Percentiles rank a stretch among this genome's conserved stretches.
phyloP scores from a whole-genome alignment of 2,329 filamentous ascomycete genomes.

The Juglanconis oblonga region DNA sequence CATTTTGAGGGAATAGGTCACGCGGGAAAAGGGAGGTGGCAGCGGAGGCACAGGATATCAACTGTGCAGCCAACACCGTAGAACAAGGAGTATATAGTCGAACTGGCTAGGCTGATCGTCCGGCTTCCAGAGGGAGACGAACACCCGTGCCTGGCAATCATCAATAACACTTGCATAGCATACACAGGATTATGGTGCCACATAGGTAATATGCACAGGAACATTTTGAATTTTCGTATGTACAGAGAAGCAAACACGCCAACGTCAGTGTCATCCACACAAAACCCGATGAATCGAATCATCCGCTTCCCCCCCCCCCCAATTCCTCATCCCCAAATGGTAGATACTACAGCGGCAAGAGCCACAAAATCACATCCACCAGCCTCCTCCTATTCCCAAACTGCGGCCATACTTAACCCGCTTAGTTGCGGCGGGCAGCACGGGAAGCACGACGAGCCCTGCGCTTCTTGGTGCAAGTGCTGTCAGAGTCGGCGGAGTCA shows the following conservation, averaged over 20 bases:
- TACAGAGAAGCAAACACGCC: conserved; percentile 5
- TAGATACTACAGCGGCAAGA: no score
- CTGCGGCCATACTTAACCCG: not conserved
- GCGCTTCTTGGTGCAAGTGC: conserved; percentile 10
- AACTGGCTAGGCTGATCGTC: no score
- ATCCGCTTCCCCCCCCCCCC: not conserved
- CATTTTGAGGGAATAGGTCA: no score
- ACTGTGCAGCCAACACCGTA: no score
- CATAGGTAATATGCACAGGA: not conserved
- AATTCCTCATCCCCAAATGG: not conserved
- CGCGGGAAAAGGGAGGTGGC: no score
- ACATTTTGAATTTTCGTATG: not conserved
- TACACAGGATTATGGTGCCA: not conserved
- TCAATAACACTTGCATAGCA: no score
- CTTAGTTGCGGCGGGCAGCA: conserved; percentile 1
- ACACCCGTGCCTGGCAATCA: no score
- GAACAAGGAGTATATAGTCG: no score
- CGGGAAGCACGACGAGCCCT: conserved; percentile 3
- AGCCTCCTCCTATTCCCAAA: not conserved
- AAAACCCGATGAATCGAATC: not conserved
- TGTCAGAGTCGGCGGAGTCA: not conserved
- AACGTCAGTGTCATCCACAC: not conserved
- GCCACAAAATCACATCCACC: not conserved
- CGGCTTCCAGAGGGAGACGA: no score
- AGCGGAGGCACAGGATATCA: no score